A percentile compares a stretch with the other conserved stretches of the same genome.
Conservation (phyloP, 2,329 filamentous ascomycete species). For the Epichloe sp. region DNA sequence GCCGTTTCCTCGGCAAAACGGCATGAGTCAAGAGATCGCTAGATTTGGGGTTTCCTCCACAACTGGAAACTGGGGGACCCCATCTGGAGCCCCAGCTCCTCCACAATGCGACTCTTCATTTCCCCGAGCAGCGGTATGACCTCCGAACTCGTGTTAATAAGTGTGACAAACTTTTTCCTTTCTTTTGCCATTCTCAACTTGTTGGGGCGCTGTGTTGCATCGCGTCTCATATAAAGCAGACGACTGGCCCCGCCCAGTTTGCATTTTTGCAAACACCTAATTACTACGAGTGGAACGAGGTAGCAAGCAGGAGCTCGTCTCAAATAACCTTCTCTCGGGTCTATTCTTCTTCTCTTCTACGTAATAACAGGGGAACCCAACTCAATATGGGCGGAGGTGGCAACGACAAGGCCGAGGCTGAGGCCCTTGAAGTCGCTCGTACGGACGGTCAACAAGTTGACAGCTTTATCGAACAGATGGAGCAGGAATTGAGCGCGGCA, state of each 20-base stretch:
- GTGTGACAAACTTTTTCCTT: neutral
- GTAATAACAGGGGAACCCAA: neutral
- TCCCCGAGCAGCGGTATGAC: neutral
- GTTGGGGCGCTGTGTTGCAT: neutral
- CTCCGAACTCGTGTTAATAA: neutral
- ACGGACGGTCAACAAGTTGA: slow-evolving; percentile 23
- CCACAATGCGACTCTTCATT: slow-evolving; percentile 1
- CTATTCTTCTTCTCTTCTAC: neutral
- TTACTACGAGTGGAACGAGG: neutral
- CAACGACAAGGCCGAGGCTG: slow-evolving; percentile 17
- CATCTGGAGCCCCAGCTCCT: slow-evolving; percentile 4
- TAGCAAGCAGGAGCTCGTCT: neutral
- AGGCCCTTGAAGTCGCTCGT: slow-evolving; percentile 24
- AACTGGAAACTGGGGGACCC: slow-evolving; percentile 1
- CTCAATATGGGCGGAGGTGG: slow-evolving; percentile 3
- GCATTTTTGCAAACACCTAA: neutral
- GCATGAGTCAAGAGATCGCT: too few species aligned
- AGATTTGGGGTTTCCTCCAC: too few species aligned
- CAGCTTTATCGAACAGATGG: slow-evolving; percentile 27
- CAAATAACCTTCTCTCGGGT: neutral
- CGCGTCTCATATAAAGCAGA: neutral
- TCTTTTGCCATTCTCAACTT: neutral
- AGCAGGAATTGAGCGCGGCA: slow-evolving; percentile 23
- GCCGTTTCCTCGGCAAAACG: too few species aligned
- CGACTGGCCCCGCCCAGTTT: neutral